Evolutionary conservation across 2,329 filamentous ascomycete genomes (phyloP).

Genomic region (Cordyceps farinosa): DNA sequence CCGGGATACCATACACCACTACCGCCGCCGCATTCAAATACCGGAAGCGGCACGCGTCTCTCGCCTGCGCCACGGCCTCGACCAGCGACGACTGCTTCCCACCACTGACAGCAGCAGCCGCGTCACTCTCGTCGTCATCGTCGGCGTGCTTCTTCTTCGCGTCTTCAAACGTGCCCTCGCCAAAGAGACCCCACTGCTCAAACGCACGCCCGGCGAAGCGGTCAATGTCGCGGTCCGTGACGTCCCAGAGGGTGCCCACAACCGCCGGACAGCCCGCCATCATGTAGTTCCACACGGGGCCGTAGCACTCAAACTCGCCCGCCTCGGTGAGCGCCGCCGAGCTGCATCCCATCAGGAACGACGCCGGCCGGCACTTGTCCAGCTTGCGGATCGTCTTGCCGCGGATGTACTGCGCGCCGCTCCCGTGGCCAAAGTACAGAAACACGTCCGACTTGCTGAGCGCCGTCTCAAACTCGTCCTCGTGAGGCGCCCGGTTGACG

Average conservation of each 20-base stretch:
- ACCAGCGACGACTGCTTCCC: slow-evolving; percentile 59
- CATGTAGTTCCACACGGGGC: slow-evolving; percentile 88
- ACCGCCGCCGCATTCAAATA: slow-evolving; percentile 94
- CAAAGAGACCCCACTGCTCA: slow-evolving; percentile 79
- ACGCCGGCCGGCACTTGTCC: slow-evolving; percentile 68
- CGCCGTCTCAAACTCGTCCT: slow-evolving; percentile 69
- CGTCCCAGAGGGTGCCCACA: slow-evolving; percentile 93
- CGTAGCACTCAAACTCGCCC: slow-evolving; percentile 86
- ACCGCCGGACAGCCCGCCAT: slow-evolving; percentile 82
- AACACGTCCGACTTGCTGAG: slow-evolving; percentile 68
- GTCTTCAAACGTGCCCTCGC: slow-evolving; percentile 42
- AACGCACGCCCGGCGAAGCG: slow-evolving; percentile 77
- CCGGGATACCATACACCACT: slow-evolving; percentile 91
- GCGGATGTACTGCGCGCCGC: slow-evolving; percentile 90
- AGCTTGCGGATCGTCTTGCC: slow-evolving; percentile 77
- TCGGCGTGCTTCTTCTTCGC: slow-evolving; percentile 27
- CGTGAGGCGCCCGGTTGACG: slow-evolving; percentile 65
- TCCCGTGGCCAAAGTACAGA: slow-evolving; percentile 95
- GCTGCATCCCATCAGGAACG: slow-evolving; percentile 92
- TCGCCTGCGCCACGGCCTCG: slow-evolving; percentile 74
- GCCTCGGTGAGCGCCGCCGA: slow-evolving; percentile 74
- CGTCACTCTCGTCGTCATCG: slow-evolving; percentile 20
- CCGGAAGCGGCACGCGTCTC: slow-evolving; percentile 76
- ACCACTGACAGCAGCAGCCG: slow-evolving; percentile 19
- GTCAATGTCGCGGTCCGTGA: slow-evolving; percentile 96